Conservation (phyloP, 805 yeast species). For the Wickerhamiella dianesei region DNA sequence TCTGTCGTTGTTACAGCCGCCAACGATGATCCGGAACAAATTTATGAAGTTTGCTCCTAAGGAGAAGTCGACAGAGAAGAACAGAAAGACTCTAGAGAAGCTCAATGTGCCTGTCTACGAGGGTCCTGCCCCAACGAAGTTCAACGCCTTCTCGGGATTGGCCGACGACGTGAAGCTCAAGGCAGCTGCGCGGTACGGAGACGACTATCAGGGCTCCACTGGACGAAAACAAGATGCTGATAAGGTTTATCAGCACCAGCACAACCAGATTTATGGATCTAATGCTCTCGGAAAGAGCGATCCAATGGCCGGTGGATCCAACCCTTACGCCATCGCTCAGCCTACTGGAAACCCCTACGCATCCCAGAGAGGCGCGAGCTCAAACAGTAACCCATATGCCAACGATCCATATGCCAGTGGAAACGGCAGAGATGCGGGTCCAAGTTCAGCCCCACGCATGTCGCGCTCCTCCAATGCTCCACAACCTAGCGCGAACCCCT, state of each 20-base stretch:
- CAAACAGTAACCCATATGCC: not conserved
- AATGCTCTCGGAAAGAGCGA: slow-evolving; percentile 6
- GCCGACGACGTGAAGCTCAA: slow-evolving; percentile 22
- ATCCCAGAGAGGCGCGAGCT: not conserved
- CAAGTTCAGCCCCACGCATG: no score
- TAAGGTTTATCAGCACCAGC: slow-evolving; percentile 16
- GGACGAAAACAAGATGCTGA: slow-evolving; percentile 6
- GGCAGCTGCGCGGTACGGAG: not conserved
- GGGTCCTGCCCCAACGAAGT: slow-evolving; percentile 33
- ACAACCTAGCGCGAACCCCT: no score
- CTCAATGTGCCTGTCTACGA: slow-evolving; percentile 33
- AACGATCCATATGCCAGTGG: not conserved
- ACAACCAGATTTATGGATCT: slow-evolving; percentile 16
- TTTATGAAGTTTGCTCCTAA: slow-evolving; percentile 33
- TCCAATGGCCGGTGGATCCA: slow-evolving; percentile 6
- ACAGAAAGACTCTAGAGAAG: slow-evolving; percentile 29
- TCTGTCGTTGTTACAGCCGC: no score
- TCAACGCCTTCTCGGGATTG: slow-evolving; percentile 37
- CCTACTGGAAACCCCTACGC: slow-evolving; percentile 19
- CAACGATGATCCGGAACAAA: slow-evolving; percentile 20
- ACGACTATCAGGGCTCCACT: not conserved
- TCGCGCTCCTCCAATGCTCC: no score
- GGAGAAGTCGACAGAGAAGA: slow-evolving; percentile 38
- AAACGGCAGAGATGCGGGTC: no score
- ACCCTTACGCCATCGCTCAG: slow-evolving; percentile 16